Conservation (phyloP, 805 yeast species). For the Candida sakaeoensis region DNA sequence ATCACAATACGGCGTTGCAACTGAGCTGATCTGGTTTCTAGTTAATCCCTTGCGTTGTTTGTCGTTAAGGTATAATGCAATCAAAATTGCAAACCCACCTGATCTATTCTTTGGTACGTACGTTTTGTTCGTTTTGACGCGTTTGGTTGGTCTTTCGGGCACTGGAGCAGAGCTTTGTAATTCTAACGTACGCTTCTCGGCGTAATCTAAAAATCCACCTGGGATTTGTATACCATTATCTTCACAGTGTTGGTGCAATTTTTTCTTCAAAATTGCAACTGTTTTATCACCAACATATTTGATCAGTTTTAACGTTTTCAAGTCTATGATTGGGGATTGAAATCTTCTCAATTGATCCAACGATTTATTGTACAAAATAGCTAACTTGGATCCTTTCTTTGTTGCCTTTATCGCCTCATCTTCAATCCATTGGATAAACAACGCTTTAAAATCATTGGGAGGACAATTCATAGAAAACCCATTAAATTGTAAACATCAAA, state of each 20-base stretch:
- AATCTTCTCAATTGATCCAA: constrained; percentile 45
- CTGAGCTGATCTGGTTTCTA: constrained; percentile 52
- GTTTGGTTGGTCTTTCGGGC: constrained; percentile 8
- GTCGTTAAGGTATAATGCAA: constrained; percentile 55
- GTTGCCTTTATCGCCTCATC: constrained; percentile 46
- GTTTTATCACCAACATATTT: constrained; percentile 73
- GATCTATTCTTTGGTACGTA: constrained; percentile 74
- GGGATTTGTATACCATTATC: constrained; percentile 50
- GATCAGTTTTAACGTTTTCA: constrained; percentile 55
- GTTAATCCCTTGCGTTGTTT: constrained; percentile 52
- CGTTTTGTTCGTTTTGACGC: constrained; percentile 13
- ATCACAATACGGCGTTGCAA: constrained; percentile 55
- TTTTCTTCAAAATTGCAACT: constrained; percentile 45
- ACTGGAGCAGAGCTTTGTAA: not conserved
- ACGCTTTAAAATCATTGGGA: constrained; percentile 16
- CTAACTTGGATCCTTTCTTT: constrained; percentile 48
- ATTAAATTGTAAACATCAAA: not conserved
- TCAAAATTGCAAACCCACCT: constrained; percentile 80
- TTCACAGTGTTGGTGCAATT: constrained; percentile 52
- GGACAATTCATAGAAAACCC: not conserved
- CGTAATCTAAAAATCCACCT: constrained; percentile 15
- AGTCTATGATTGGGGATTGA: constrained; percentile 46
- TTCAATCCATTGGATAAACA: constrained; percentile 58
- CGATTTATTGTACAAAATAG: constrained; percentile 54
- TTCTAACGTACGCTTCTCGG: constrained; percentile 10